Base-by-base conservation (phyloP, 2,329 filamentous ascomycete species). In the Xylariaceae sp. region DNA sequence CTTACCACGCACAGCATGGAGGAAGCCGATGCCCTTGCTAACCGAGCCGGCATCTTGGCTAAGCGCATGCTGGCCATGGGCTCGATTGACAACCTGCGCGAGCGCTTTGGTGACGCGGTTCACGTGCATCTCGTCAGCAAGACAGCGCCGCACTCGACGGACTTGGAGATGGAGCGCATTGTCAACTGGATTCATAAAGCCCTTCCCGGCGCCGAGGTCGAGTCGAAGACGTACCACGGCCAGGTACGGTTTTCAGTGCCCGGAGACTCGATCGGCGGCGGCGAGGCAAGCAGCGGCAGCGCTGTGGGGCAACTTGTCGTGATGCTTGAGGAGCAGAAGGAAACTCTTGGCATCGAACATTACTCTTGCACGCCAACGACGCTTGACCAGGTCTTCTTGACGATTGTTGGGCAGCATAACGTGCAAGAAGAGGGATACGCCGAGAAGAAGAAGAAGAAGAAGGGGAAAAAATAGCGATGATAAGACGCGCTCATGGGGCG, bases 1-100 rank as follows among this genome's bases (percentile, higher is more conserved):
- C 79, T 97, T 16, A 96, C 92, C 0, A 96, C 92, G 0, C 92
- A 97, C 70, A 89, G 84, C 46, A 96, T 96, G 91, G 92, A 96
- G 69, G 92, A 96, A 72, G 92, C 92, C 0, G 90, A 95, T 65
- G 91, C 91, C 0, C 77, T 97, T 2, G 92, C 92, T 0, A 84
- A 84, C 29, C 80, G 90, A 1, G 90, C 88, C 0, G 92, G 90
- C 12, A 96, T 97, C 61, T 84, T 97, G 72, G 89, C 91, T 8
- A 81, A 83, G 62, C 80, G 85, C 30, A 95, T 96, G 90, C 77
- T 96, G 19, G 92, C 91, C 0, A 77, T 94, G 8, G 92, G 92
- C 3, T 87, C 85, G 0, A 86, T 85, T 0, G 84, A 90, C 32
- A 75, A 85, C 53, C 76, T 96, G 2, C 79, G 92, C 7, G 78